Evolutionary conservation across 345 rosid genomes (phyloP).

Genomic region (Orychophragmus violaceus): DNA sequence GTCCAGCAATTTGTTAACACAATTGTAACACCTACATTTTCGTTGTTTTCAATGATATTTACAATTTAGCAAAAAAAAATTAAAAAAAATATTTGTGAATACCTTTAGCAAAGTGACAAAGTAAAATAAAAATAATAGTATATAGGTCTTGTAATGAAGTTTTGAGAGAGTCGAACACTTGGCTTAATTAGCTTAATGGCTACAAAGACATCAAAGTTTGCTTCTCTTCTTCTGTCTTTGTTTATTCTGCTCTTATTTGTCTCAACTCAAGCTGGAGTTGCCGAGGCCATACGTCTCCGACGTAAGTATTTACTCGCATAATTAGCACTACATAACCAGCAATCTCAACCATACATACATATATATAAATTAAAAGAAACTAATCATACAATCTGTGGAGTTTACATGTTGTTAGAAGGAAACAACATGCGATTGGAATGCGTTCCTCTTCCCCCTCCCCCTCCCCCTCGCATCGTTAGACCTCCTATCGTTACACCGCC

Average conservation of each 20-base stretch:
- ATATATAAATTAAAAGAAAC: too few relatives aligned
- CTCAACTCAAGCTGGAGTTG: not conserved
- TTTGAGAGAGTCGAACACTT: not conserved
- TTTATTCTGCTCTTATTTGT: not conserved
- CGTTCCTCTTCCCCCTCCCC: not conserved
- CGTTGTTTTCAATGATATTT: too few relatives aligned
- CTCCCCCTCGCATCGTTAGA: not conserved
- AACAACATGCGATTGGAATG: not conserved
- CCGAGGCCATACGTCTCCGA: not conserved
- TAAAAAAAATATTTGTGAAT: too few relatives aligned
- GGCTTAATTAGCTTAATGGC: conserved; percentile 12
- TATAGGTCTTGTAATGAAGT: not conserved
- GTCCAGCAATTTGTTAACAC: too few relatives aligned
- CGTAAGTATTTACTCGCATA: too few relatives aligned
- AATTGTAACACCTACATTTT: too few relatives aligned
- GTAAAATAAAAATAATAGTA: not conserved
- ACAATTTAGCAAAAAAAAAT: too few relatives aligned
- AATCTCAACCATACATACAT: too few relatives aligned
- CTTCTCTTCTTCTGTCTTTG: not conserved
- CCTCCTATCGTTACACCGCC: not conserved
- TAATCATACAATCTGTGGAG: too few relatives aligned
- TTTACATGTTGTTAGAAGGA: too few relatives aligned
- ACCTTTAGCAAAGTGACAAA: too few relatives aligned
- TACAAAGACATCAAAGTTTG: not conserved
- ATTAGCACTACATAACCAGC: too few relatives aligned